Conservation (phyloP, 495 filamentous ascomycete species). For the Penicillium lagena region DNA sequence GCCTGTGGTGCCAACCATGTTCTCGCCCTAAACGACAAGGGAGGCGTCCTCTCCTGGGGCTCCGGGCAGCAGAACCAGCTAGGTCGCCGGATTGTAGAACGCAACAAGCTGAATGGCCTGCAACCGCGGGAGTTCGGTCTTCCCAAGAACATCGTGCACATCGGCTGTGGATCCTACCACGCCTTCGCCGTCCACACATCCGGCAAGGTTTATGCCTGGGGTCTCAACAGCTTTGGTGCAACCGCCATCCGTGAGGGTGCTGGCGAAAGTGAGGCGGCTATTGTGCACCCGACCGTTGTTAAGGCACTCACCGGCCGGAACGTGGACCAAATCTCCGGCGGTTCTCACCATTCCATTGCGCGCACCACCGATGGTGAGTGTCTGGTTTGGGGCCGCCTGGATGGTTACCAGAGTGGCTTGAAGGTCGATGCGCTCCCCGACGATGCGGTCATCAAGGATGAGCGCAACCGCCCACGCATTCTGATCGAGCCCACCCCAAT, state of each 20-base stretch:
- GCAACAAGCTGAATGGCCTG: constrained; percentile 49
- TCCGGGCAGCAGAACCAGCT: constrained; percentile 58
- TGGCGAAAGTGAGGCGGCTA: constrained; percentile 55
- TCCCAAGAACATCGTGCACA: constrained; percentile 48
- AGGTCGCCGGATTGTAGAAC: constrained; percentile 55
- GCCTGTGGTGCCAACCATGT: constrained; percentile 54
- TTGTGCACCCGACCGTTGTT: constrained; percentile 54
- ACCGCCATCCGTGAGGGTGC: constrained; percentile 65
- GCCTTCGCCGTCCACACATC: constrained; percentile 67
- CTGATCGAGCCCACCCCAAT: constrained; percentile 47
- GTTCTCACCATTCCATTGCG: constrained; percentile 53
- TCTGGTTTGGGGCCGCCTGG: constrained; percentile 55
- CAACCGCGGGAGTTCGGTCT: constrained; percentile 64
- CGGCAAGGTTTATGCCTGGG: constrained; percentile 75
- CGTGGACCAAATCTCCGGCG: constrained; percentile 46
- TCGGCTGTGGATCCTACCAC: constrained; percentile 52
- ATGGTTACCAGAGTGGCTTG: constrained; percentile 53
- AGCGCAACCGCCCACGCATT: constrained; percentile 45
- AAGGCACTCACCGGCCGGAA: constrained; percentile 43
- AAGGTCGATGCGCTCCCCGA: constrained; percentile 44
- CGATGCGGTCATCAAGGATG: constrained; percentile 41
- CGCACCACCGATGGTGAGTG: constrained; percentile 46
- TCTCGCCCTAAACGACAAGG: constrained; percentile 52
- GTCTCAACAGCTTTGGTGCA: constrained; percentile 80
- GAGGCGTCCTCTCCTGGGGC: constrained; percentile 57